Evolutionary conservation across 169 alveolate species (phyloP), one percentile per base, ranked within the genome.

Genomic region (Perkinsus marinus): DNA sequence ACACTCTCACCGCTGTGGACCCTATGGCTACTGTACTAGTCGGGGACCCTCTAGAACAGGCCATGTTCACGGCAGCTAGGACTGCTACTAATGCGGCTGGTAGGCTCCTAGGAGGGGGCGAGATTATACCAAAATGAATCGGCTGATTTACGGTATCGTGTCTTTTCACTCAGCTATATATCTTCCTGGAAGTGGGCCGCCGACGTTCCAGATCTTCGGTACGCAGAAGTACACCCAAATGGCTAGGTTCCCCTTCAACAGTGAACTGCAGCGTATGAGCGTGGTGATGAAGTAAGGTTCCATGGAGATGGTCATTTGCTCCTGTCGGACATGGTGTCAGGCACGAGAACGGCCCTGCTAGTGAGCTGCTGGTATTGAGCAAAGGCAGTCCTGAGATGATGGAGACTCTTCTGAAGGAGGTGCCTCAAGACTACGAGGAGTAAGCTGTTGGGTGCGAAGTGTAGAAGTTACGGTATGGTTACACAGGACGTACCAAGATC

Each of bases 371-470:
- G 94, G 96, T 97, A 39, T 94, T 98, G 89, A 95, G 98, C 47
- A 98, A 98, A 94, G 99, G 99, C 26, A 98, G 99, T 34, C 99
- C 99, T 34, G 99, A 98, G 95, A 95, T 94, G 47, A 91, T 98
- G 90, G 94, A 97, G 92, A 89, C 93, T 30, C 95, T 97, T 91
- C 94, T 98, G 39, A 95, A 93, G 41, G 96, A 96, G 69, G 96
- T 96, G 9, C 99, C 99, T 3, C 94, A 93, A 36, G 93, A 96
- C 92, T 98, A 97, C 94, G 98, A 97, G 91, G 93, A 92, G 97
- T 95, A 68, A 10, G 98, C 98, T 39, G 79, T 26, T 57, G 34
- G 36, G 34, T 57, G 7, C 22, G 9, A 2, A 7, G 9, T 57
- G 34, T 57, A 13, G 79, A 13, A 26, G 34, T 43, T 43, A 9